Percentiles rank a stretch among this genome's conserved stretches.
Evolutionary conservation across 2,329 filamentous ascomycete genomes (phyloP).

Genomic region (Mariannaea sp.): DNA sequence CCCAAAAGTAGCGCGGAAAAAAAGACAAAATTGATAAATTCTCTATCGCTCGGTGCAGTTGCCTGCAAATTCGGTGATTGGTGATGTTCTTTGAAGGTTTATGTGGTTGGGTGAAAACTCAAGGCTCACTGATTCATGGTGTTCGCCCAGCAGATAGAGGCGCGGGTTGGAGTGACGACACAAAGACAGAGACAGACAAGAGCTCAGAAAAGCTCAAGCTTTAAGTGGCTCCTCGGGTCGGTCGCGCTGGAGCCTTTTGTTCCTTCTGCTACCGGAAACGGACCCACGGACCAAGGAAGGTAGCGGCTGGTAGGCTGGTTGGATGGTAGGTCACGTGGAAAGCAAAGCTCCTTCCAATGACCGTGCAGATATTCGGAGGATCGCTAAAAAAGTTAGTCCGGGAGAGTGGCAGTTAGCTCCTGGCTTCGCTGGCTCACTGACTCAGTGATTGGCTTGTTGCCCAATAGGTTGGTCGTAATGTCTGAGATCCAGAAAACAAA

Average conservation of each 20-base stretch:
- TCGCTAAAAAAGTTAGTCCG: conserved; percentile 15
- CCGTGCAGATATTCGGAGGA: background rate
- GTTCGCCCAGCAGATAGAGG: conserved; percentile 5
- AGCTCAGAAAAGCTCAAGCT: conserved; percentile 26
- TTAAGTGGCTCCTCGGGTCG: conserved; percentile 19
- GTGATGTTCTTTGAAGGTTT: conserved; percentile 18
- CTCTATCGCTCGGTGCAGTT: conserved; percentile 1
- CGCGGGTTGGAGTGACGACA: conserved; percentile 29
- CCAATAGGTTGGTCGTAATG: background rate
- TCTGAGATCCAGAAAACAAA: conserved; percentile 1
- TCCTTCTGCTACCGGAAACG: conserved; percentile 26
- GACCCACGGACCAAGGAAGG: conserved; percentile 15
- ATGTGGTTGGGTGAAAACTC: conserved; percentile 11
- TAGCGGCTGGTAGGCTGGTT: too few relatives aligned
- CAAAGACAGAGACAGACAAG: conserved; percentile 4
- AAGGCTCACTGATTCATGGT: conserved; percentile 6
- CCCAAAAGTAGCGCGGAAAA: background rate
- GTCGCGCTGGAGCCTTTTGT: background rate
- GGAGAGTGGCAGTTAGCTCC: background rate
- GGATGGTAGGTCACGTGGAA: conserved; percentile 30
- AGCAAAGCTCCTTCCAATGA: background rate
- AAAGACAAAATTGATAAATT: background rate
- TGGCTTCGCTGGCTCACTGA: conserved; percentile 16
- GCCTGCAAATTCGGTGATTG: conserved; percentile 9
- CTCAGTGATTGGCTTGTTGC: conserved; percentile 1